phyloP scores from a whole-genome alignment of 2,329 filamentous ascomycete species.

The Fusarium miscanthi region DNA sequence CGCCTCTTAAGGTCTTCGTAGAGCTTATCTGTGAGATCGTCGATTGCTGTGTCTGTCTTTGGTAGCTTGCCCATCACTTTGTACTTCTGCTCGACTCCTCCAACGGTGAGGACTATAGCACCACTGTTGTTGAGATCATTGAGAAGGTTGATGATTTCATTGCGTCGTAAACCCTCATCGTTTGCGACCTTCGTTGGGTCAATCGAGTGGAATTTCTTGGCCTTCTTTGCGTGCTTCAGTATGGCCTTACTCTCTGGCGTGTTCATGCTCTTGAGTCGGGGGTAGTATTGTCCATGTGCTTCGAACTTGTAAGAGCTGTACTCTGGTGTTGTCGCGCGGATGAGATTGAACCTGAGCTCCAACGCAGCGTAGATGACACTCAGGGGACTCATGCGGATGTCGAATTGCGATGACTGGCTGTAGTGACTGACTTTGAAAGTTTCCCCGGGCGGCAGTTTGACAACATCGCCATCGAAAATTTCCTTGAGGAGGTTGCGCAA shows the following conservation, averaged over 20 bases:
- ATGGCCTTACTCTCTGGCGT: conserved; percentile 59
- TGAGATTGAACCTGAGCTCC: conserved; percentile 66
- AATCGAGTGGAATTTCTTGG: conserved; percentile 56
- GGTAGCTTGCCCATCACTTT: conserved; percentile 62
- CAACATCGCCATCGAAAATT: conserved; percentile 56
- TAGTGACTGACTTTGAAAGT: conserved; percentile 56
- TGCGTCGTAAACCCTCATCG: conserved; percentile 51
- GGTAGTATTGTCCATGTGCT: conserved; percentile 48
- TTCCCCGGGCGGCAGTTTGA: conserved; percentile 23
- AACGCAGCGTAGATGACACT: conserved; percentile 68
- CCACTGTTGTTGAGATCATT: conserved; percentile 63
- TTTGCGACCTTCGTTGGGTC: conserved; percentile 58
- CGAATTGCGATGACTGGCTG: conserved; percentile 60
- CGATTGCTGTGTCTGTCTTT: conserved; percentile 52
- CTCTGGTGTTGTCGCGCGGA: conserved; percentile 67
- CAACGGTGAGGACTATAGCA: conserved; percentile 61
- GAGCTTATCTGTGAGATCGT: conserved; percentile 58
- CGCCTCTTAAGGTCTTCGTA: conserved; percentile 62
- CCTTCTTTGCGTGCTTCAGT: conserved; percentile 53
- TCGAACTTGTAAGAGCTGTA: conserved; percentile 67
- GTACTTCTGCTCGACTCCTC: conserved; percentile 65
- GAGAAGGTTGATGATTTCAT: conserved; percentile 64
- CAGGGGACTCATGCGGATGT: conserved; percentile 63
- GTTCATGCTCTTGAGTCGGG: conserved; percentile 49
- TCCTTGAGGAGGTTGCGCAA: conserved; percentile 61